phyloP scores from a whole-genome alignment of 495 filamentous ascomycete species.

The Aspergillus heteromorphus region DNA sequence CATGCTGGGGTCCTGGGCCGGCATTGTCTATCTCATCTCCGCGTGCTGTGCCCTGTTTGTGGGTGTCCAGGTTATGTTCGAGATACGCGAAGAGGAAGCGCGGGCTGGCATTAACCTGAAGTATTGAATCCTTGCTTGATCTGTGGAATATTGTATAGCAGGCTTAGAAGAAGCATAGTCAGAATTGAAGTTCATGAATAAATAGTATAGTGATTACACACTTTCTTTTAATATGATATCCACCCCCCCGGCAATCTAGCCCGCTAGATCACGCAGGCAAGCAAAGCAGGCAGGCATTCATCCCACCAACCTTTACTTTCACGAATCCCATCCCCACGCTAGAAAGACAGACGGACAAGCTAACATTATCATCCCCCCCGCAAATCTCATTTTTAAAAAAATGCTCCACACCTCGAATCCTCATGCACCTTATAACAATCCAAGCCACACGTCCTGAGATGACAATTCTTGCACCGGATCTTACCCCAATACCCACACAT shows the following conservation, averaged over 20 bases:
- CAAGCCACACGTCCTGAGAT: conserved; percentile 71
- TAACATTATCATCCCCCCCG: too few relatives aligned
- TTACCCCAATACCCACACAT: conserved; percentile 92
- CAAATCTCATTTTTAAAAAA: conserved; percentile 24
- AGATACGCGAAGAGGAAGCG: conserved; percentile 78
- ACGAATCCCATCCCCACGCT: too few relatives aligned
- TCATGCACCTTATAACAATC: conserved; percentile 76
- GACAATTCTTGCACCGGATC: conserved; percentile 80
- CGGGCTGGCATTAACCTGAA: conserved; percentile 79
- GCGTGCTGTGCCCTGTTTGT: conserved; percentile 74
- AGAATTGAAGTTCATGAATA: neutral
- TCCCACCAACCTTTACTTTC: neutral
- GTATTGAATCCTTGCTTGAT: conserved; percentile 56
- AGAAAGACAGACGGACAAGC: too few relatives aligned
- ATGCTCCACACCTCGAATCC: conserved; percentile 71
- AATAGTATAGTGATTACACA: neutral
- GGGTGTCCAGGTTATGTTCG: conserved; percentile 93
- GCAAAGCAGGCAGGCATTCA: too few relatives aligned
- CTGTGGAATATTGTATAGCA: neutral
- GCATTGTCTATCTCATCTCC: conserved; percentile 63
- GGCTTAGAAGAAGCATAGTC: neutral
- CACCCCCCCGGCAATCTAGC: too few relatives aligned
- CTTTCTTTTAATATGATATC: neutral
- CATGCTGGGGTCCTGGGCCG: conserved; percentile 68
- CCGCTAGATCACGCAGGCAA: too few relatives aligned